Conservation (phyloP, 2,329 filamentous ascomycete genomes). For the Botrytis hyacinthi region DNA sequence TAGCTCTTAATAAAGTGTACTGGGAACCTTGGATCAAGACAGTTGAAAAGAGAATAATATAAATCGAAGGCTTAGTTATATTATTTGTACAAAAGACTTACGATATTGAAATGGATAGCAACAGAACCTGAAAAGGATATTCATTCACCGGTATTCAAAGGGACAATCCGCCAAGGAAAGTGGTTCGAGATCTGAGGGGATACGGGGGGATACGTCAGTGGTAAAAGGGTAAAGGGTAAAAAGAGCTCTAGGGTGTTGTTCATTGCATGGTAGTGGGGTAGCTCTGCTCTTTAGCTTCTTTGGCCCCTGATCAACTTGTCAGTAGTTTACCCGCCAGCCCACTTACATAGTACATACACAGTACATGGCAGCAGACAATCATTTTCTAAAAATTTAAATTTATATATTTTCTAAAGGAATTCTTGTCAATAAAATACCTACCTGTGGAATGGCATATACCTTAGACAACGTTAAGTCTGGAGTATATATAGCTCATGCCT, state of each 20-base stretch:
- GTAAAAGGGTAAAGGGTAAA: background rate
- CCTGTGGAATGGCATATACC: background rate
- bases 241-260: background rate
- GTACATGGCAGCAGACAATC: background rate
- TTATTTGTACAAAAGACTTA: background rate
- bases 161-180: slow-evolving; percentile 7
- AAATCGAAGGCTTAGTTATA: background rate
- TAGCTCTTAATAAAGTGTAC: background rate
- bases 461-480: background rate
- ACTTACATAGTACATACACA: background rate
- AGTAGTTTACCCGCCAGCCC: no score
- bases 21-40: background rate
- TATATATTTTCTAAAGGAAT: background rate
- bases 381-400: background rate
- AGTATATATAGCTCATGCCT: background rate
- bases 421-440: background rate
- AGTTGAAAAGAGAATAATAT: background rate
- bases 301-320: background rate
- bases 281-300: background rate
- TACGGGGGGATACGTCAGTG: slow-evolving; percentile 6
- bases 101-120: background rate
- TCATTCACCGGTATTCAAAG: background rate
- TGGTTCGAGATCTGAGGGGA: slow-evolving; percentile 1
- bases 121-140: background rate
- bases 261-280: background rate